A percentile compares a stretch with the other conserved stretches of the same genome.
These are phyloP conservation scores for Cryptosporidium andersoni DNA, from an alignment of 169 alveolate genomes.

Conservation along the genomic window DNA sequence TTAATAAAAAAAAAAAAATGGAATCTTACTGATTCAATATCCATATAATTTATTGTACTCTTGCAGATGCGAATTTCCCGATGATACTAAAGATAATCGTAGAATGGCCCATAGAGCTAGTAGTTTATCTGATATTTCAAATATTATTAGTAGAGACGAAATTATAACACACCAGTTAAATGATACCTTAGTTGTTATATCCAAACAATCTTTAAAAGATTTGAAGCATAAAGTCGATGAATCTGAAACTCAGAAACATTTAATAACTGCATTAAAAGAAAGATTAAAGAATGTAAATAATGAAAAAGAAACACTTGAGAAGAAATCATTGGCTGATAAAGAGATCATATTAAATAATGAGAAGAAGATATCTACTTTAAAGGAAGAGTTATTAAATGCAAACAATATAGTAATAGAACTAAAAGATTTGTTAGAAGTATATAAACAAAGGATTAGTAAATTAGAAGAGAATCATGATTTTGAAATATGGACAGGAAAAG, in stretches of 20 bases:
- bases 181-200: slow-evolving; percentile 27
- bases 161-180: not conserved
- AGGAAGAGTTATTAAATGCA: slow-evolving; percentile 22
- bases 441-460: slow-evolving; percentile 30
- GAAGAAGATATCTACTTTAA: slow-evolving; percentile 6
- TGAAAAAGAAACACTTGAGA: slow-evolving; percentile 24
- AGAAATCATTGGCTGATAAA: slow-evolving; percentile 16
- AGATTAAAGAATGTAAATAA: slow-evolving; percentile 29
- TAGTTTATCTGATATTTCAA: slow-evolving; percentile 48
- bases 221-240: slow-evolving; percentile 51
- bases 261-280: slow-evolving; percentile 57
- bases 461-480: slow-evolving; percentile 32
- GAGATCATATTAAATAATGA: slow-evolving; percentile 19
- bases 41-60: too few relatives aligned
- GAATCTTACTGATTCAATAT: too few relatives aligned
- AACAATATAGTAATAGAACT: slow-evolving; percentile 22
- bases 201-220: slow-evolving; percentile 40
- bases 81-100: too few relatives aligned
- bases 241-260: slow-evolving; percentile 67
- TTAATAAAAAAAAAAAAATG: too few relatives aligned
- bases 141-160: slow-evolving; percentile 14
- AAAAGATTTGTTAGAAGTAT: slow-evolving; percentile 24
- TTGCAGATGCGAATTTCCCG: too few relatives aligned
- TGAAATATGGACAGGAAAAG: slow-evolving; percentile 41
- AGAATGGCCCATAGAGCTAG: slow-evolving; percentile 31